Evolutionary conservation across 1,284 basidiomycete genomes (phyloP), one percentile per base, ranked within the genome.

Genomic region (Sparassis latifolia): DNA sequence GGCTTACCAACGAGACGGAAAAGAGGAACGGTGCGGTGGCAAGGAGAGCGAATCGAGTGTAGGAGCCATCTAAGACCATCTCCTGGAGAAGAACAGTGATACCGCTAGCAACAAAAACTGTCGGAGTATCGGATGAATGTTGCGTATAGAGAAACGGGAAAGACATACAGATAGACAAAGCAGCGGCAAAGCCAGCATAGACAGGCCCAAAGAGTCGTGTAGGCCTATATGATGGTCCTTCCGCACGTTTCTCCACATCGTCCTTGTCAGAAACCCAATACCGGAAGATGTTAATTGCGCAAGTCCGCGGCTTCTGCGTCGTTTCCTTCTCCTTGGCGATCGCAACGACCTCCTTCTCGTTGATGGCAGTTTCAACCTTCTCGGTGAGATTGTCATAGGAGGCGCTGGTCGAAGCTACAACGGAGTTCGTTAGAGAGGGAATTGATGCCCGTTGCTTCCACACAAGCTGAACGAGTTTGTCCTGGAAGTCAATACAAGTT

Each of bases 401-500:
- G 10, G 70, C 65, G 3, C 73, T 67, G 4, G 72, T 68, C 4
- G 76, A 77, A 62, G 64, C 51, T 5, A 55, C 52, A 45, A 64
- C 67, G 10, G 73, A 66, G 42, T 65, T 62, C 4, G 69, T 64
- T 30, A 74, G 69, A 29, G 71, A 58, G 3, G 67, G 53, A n/a
- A 71, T 56, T 39, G 64, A 53, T 31, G 58, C 47, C n/a, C 84
- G 80, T 3, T 73, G 72, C 33, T 75, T 71, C 90, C 90, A 92
- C 41, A 92, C 80, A 50, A 91, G 82, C 58, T 85, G 82, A 70
- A 92, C 88, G 60, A 94, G 72, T 63, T 84, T 85, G 41, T 82
- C 79, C 57, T 92, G 86, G 57, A 92, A 83, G 49, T 85, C 83
- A 47, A 68, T 64, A 61, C 76, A 80, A 27, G 79, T 65, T 0